These are phyloP conservation scores for Fusarium zealandicum DNA, from an alignment of 2,329 filamentous ascomycete genomes.

Conservation along the genomic window DNA sequence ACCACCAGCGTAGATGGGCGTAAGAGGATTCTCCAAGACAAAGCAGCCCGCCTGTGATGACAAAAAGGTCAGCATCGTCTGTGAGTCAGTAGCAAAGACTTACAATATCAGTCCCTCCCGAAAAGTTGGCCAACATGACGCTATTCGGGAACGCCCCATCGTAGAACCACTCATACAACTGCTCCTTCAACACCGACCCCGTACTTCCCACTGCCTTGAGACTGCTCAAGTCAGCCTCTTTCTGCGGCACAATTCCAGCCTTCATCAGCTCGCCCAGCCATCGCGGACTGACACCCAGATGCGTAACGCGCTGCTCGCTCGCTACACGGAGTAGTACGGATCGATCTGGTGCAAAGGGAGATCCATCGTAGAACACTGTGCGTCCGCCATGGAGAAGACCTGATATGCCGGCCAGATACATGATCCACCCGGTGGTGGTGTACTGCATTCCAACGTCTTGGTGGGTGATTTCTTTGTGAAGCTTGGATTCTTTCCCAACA, in stretches of 20 bases:
- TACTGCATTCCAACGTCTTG: constrained; percentile 60
- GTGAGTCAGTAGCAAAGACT: constrained; percentile 33
- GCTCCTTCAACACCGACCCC: constrained; percentile 81
- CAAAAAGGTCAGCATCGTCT: not conserved
- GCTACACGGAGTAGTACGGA: constrained; percentile 68
- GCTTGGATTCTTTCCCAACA: constrained; percentile 63
- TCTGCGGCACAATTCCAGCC: constrained; percentile 65
- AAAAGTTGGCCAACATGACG: constrained; percentile 76
- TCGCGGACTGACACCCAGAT: constrained; percentile 77
- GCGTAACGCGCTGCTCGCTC: constrained; percentile 70
- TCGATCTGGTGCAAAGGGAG: constrained; percentile 76
- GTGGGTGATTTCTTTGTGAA: constrained; percentile 55
- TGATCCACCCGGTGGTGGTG: constrained; percentile 84
- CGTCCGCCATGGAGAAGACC: constrained; percentile 66
- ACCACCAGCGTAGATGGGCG: constrained; percentile 68
- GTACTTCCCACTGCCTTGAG: constrained; percentile 73
- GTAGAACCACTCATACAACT: constrained; percentile 81
- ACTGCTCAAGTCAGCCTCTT: constrained; percentile 67
- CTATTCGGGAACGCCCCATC: constrained; percentile 72
- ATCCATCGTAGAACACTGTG: constrained; percentile 81
- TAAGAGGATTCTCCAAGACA: constrained; percentile 70
- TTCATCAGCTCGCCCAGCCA: constrained; percentile 79
- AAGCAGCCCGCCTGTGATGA: constrained; percentile 62
- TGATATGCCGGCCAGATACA: constrained; percentile 74
- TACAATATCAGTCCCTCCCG: constrained; percentile 79